Evolutionary conservation across 1,139 yeast species (phyloP).

Genomic region (Lodderomyces elongisporus): DNA sequence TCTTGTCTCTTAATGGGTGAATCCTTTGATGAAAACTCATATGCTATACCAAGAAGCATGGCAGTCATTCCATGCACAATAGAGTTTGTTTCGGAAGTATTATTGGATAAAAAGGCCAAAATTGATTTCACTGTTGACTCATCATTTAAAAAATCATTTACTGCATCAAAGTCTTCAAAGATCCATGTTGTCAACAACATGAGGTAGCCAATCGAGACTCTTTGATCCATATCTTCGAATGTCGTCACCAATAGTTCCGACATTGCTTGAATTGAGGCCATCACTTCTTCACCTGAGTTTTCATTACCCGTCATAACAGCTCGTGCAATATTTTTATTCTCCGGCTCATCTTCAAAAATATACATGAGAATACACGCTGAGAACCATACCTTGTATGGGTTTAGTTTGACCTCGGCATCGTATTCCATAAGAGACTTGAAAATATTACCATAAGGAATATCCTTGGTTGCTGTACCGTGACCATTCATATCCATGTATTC

Average conservation of each 20-base stretch:
- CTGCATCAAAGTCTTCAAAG: conserved; percentile 72
- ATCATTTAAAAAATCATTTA: conserved; percentile 71
- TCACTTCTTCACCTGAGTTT: conserved; percentile 66
- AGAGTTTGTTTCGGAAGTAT: conserved; percentile 51
- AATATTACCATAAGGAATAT: conserved; percentile 44
- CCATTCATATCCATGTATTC: conserved; percentile 6
- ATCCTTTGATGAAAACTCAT: conserved; percentile 69
- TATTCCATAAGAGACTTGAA: conserved; percentile 70
- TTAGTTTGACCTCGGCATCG: conserved; percentile 68
- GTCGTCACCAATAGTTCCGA: conserved; percentile 71
- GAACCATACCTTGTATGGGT: conserved; percentile 89
- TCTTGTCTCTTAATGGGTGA: conserved; percentile 69
- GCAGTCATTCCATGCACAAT: conserved; percentile 75
- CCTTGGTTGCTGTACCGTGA: conserved; percentile 12
- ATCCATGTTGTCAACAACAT: conserved; percentile 75
- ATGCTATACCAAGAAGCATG: conserved; percentile 67
- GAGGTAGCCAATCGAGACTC: conserved; percentile 74
- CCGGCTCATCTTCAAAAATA: conserved; percentile 56
- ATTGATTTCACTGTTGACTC: conserved; percentile 61
- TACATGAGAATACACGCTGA: conserved; percentile 63
- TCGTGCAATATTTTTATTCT: conserved; percentile 48
- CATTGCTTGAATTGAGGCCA: conserved; percentile 73
- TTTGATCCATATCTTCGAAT: conserved; percentile 60
- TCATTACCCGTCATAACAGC: conserved; percentile 62
- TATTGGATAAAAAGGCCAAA: conserved; percentile 60